Evolutionary conservation across 192 early-diverging fungal genomes (phyloP), one percentile per base, ranked within the genome.

Genomic region (Thoreauomyces humboldtii): DNA sequence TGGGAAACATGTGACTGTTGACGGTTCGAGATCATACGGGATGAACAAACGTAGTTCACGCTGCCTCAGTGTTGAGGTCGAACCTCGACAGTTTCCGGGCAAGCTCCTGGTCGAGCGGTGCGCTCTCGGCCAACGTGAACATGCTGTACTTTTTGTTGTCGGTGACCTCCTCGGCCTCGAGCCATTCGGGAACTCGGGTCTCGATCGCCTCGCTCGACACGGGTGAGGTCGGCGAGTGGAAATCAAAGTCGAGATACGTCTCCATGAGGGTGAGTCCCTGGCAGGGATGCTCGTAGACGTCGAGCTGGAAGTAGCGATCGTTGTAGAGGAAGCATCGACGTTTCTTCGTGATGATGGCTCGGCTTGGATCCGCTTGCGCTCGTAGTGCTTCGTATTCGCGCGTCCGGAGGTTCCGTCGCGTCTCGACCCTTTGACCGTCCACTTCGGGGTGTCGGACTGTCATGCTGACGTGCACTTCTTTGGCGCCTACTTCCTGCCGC

Each of bases 251-350:
- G 27, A 77, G 44, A 50, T 77, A 77, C 12, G 61, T 64, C 48
- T 78, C 77, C 64, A 78, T 35, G n/a, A 78, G 56, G n/a, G 69
- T 67, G 24, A 78, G 44, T 1, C 73, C 77, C 24, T 47, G 7
- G 44, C 46, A 37, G 27, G 77, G 73, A 27, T 24, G 36, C 43
- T 45, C 45, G 65, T 69, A 78, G 15, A 70, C 44, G 58, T 78
- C 77, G 9, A 78, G 63, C 59, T 78, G 77, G 62, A 69, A 78
- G 53, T 74, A 78, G 9, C 68, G 65, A 34, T 78, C 73, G 7
- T 75, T 63, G 55, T 44, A 71, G 7, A 78, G 48, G 63, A 78
- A 78, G 53, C 73, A 75, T 12, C 77, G 44, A 32, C 77, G 58
- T 3, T 55, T 36, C 54, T 78, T 78, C 21, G 21, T 44, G 33